phyloP scores from a whole-genome alignment of 2,329 filamentous ascomycete genomes.

The Rhexocercosporidium sp. region DNA sequence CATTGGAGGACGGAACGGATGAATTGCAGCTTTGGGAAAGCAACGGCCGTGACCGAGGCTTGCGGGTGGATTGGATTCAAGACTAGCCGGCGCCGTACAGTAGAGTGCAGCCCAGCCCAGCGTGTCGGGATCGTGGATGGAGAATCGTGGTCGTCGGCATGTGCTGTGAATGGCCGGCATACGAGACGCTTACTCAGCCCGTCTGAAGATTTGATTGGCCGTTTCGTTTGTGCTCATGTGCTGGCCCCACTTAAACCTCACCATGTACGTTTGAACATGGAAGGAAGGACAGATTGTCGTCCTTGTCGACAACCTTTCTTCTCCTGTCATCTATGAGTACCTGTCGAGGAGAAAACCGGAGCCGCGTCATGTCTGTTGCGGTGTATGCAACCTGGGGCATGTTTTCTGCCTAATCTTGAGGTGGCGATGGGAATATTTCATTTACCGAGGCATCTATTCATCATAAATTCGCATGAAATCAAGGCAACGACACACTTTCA shows the following conservation, averaged over 20 bases:
- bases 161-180: not conserved
- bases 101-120: too few relatives aligned
- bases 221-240: not conserved
- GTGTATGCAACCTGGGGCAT: not conserved
- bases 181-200: not conserved
- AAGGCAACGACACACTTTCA: not conserved
- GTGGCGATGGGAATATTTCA: not conserved
- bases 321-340: not conserved
- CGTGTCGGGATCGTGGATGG: not conserved
- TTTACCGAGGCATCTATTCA: not conserved
- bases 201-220: not conserved
- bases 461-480: not conserved
- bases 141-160: not conserved
- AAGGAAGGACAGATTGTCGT: not conserved
- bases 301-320: not conserved
- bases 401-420: not conserved
- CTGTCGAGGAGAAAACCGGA: not conserved
- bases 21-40: not conserved
- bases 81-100: not conserved
- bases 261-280: not conserved
- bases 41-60: not conserved
- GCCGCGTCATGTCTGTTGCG: not conserved
- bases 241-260: constrained; percentile 3
- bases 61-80: not conserved
- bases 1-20: not conserved